Evolutionary conservation across 2,329 filamentous ascomycete genomes (phyloP), one percentile per base, ranked within the genome.

Genomic region (Aspergillus unguis): DNA sequence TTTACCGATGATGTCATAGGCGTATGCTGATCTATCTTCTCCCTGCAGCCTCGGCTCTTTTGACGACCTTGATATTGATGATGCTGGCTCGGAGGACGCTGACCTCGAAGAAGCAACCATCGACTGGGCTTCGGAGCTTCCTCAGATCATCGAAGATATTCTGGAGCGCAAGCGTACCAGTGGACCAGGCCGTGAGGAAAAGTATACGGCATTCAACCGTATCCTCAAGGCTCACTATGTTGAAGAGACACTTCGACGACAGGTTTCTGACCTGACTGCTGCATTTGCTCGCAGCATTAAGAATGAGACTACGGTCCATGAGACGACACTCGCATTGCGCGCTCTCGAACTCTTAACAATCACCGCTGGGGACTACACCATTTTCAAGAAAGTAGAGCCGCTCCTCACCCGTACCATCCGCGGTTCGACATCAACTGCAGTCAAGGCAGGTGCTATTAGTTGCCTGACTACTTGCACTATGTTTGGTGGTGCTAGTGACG

Each of bases 101-200:
- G 81, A 83, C 4, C 17, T 48, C 48, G 78, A 80, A 11, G 40
- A 27, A 6, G 75, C 79, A 9, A 72, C 77, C 44, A 78, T 79
- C 27, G 75, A 75, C 23, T 88, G 87, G 81, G 80, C 84, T 42
- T 73, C 81, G 11, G 80, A 83, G 52, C 73, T 92, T 32, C 76
- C 79, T 28, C 80, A 85, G 56, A 82, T 85, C 53, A 84, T 95
- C 57, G 79, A 86, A 44, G 84, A 88, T 60, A 81, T 95, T 28
- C 78, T 86, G 50, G 84, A 88, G 61, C 85, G 88, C 62, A 95
- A 95, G 77, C 84, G 86, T 59, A 90, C 86, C 70, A 90, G 85
- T 59, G 82, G 80, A 26, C 82, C 88, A 57, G 83, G 84, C 25
- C 83, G 90, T 48, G 86, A 90, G 62, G 77, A 82, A 37, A 80